Evolutionary conservation across 1,284 basidiomycete genomes (phyloP), one percentile per base, ranked within the genome.

Genomic region (Sporisorium reilianum): DNA sequence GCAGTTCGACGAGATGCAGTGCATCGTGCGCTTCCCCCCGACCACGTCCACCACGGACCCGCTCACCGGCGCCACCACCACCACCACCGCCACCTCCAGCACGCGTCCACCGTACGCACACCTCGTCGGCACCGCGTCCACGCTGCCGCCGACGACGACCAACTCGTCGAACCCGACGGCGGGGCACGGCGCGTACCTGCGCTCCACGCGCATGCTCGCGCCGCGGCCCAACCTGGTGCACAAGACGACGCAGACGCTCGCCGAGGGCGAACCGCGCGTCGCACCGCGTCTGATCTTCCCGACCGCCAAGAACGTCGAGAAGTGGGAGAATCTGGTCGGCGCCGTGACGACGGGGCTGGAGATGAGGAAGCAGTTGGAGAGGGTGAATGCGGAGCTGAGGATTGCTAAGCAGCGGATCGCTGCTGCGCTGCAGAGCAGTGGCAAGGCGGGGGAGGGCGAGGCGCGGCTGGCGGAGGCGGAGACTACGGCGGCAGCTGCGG

Each of bases 251-350:
- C 78, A 84, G 54, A 76, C 77, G 22, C 64, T 84, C 3, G 66
- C 76, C 5, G 81, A 82, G 52, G 60, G 76, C 8, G 53, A 74
- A 22, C 81, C 82, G 10, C 71, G 79, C 25, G 65, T 84, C 23
- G 77, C 76, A 1, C 64, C 78, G 1, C 57, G 80, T 6, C 64
- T 84, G 10, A 76, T 82, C 38, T 85, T 81, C 67, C 82, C 84
- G 3, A 85, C 83, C 2, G 64, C 66, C 26, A 63, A 61, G 36
- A 85, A 85, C 32, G 71, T 80, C 14, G 83, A 84, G 45, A 82
- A 80, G 56, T 85, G 83, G 83, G 84, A 85, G 54, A 81, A 80
- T 16, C 70, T 85, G 11, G 51, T 84, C 9, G 84, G 83, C 11
- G 84, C 84, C 5, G 80, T 84, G 9, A 81, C 82, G 30, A 77